Evolutionary conservation across 108 stramenopile genomes (phyloP).

Genomic region (Stephanodiscus triporus): DNA sequence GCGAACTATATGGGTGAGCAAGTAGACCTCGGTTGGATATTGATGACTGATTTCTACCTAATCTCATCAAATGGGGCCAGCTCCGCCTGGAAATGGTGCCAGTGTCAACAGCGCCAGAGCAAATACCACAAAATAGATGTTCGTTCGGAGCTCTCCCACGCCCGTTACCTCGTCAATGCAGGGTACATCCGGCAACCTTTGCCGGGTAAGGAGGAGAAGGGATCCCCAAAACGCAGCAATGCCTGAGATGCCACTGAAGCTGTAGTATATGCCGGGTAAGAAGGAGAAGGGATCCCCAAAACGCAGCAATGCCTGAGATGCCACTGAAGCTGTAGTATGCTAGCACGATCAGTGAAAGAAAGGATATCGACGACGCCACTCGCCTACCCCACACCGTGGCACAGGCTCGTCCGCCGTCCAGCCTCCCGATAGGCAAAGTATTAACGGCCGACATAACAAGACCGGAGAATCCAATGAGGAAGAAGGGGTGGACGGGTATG

Average conservation of each 20-base stretch:
- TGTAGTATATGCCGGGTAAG: constrained; percentile 58
- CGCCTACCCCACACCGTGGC: constrained; percentile 69
- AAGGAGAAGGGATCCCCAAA: constrained; percentile 62
- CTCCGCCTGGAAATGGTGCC: constrained; percentile 69
- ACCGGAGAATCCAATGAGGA: constrained; percentile 85
- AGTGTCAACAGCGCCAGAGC: constrained; percentile 53
- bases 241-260: constrained; percentile 39
- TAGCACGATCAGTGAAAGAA: constrained; percentile 50
- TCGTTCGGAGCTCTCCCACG: constrained; percentile 51
- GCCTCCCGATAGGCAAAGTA: constrained; percentile 84
- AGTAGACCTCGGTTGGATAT: not conserved
- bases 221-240: constrained; percentile 61
- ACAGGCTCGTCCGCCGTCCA: constrained; percentile 90
- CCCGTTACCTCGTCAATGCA: constrained; percentile 69
- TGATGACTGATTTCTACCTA: not conserved
- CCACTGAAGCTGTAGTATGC: constrained; percentile 47
- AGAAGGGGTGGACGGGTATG: constrained; percentile 86
- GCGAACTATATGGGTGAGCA: no score
- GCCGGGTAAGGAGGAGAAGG: constrained; percentile 59
- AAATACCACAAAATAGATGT: constrained; percentile 48
- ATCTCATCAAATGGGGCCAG: constrained; percentile 11
- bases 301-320: constrained; percentile 42
- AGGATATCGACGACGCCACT: constrained; percentile 48
- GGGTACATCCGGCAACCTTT: constrained; percentile 67
- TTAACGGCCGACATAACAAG: constrained; percentile 82